These are phyloP conservation scores for Platanus orientalis DNA, from an alignment of 164 flowering plant genomes.

Conservation along the genomic window DNA sequence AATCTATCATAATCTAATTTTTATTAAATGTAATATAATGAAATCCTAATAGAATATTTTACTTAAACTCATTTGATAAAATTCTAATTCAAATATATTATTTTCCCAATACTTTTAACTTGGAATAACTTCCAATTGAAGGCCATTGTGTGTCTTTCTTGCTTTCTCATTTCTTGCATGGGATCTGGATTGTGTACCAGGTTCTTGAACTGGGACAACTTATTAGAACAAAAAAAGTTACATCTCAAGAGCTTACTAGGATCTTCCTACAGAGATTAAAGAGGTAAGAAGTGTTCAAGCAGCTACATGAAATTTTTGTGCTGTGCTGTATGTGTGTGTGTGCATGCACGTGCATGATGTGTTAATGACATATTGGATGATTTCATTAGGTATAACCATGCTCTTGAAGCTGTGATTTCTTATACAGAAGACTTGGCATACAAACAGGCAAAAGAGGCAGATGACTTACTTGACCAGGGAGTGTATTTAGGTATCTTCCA, in stretches of 20 bases:
- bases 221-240: constrained; percentile 58
- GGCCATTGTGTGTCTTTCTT: no score
- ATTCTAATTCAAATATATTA: no score
- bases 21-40: no score
- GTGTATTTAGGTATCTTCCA: constrained; percentile 55
- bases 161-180: background rate
- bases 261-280: constrained; percentile 70
- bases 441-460: constrained; percentile 77
- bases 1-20: no score
- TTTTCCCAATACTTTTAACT: no score
- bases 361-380: constrained; percentile 3
- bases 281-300: constrained; percentile 36
- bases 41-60: no score
- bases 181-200: constrained; percentile 28
- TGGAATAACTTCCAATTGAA: no score
- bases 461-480: constrained; percentile 63
- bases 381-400: constrained; percentile 46
- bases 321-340: no score
- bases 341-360: no score
- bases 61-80: no score
- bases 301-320: background rate
- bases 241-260: constrained; percentile 66
- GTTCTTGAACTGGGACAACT: constrained; percentile 77
- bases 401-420: constrained; percentile 71
- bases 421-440: constrained; percentile 82